Conservation (phyloP, 1,284 basidiomycete species). For the Tilletia caries region DNA sequence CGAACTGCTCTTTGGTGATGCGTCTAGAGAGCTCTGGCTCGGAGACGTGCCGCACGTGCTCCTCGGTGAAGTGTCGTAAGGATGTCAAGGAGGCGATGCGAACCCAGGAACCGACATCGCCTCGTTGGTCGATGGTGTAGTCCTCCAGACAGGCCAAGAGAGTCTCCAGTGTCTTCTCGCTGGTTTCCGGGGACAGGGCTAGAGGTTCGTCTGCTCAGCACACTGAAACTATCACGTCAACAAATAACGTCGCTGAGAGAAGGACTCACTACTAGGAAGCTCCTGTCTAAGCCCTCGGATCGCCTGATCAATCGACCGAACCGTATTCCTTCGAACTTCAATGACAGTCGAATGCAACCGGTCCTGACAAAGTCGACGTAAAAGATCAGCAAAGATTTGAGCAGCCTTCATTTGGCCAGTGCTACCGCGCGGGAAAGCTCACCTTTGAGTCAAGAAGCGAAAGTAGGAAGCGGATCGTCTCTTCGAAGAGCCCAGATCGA, state of each 20-base stretch:
- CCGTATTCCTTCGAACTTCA: slow-evolving; percentile 36
- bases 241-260: neutral
- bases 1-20: slow-evolving; percentile 16
- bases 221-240: neutral
- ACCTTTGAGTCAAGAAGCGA: slow-evolving; percentile 2
- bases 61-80: slow-evolving; percentile 51
- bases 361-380: slow-evolving; percentile 19
- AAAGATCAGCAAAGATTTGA: neutral
- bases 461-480: slow-evolving; percentile 15
- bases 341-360: slow-evolving; percentile 20
- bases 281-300: slow-evolving; percentile 14
- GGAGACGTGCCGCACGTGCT: slow-evolving; percentile 15
- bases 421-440: neutral
- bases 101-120: slow-evolving; percentile 96
- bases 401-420: too few species aligned
- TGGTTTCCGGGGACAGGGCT: slow-evolving; percentile 7
- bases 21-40: neutral
- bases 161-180: slow-evolving; percentile 22
- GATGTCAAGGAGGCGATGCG: slow-evolving; percentile 71
- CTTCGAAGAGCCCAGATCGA: slow-evolving; percentile 41
- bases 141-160: slow-evolving; percentile 70
- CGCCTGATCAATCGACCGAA: slow-evolving; percentile 29
- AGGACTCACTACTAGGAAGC: slow-evolving; percentile 1
- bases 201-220: neutral
- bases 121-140: slow-evolving; percentile 88